Percentiles rank a stretch among this genome's conserved stretches.
These are phyloP conservation scores for Candida odintsovae DNA, from an alignment of 805 yeast genomes.

Conservation along the genomic window DNA sequence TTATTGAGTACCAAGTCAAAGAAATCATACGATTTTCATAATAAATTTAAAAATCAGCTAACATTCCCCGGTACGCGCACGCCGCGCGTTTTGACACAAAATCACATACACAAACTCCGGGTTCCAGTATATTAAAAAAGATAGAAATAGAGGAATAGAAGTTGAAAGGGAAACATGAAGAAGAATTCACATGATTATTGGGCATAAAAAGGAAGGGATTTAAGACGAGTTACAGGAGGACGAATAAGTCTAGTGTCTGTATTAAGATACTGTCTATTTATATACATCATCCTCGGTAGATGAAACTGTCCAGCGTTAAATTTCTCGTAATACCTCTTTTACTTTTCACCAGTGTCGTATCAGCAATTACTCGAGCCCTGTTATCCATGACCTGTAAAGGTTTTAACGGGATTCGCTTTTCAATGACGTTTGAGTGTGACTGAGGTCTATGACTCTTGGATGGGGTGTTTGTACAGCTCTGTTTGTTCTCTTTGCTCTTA, in stretches of 20 bases:
- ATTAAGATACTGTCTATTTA: too few species aligned
- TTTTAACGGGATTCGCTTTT: not conserved
- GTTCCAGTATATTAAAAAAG: too few species aligned
- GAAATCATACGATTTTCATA: slow-evolving; percentile 15
- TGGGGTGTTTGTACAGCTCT: not conserved
- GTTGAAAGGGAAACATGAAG: too few species aligned
- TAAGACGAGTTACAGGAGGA: too few species aligned
- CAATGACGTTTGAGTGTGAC: not conserved
- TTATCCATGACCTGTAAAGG: not conserved
- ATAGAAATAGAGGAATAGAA: too few species aligned
- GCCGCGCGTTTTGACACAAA: too few species aligned
- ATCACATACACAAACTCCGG: too few species aligned
- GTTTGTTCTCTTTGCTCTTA: not conserved
- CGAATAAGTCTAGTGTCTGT: too few species aligned
- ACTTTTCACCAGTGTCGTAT: slow-evolving; percentile 4
- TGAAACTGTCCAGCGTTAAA: slow-evolving; percentile 17
- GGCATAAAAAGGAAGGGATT: too few species aligned
- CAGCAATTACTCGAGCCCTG: not conserved
- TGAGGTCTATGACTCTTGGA: not conserved
- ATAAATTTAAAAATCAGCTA: not conserved
- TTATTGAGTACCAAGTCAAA: too few species aligned
- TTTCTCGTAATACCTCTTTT: slow-evolving; percentile 6
- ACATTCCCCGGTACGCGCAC: not conserved
- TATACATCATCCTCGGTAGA: slow-evolving; percentile 10
- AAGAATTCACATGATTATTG: too few species aligned